A percentile compares a stretch with the other conserved stretches of the same genome.
These are phyloP conservation scores for Citrus reticulata DNA, from an alignment of 345 rosid genomes.

Conservation along the genomic window DNA sequence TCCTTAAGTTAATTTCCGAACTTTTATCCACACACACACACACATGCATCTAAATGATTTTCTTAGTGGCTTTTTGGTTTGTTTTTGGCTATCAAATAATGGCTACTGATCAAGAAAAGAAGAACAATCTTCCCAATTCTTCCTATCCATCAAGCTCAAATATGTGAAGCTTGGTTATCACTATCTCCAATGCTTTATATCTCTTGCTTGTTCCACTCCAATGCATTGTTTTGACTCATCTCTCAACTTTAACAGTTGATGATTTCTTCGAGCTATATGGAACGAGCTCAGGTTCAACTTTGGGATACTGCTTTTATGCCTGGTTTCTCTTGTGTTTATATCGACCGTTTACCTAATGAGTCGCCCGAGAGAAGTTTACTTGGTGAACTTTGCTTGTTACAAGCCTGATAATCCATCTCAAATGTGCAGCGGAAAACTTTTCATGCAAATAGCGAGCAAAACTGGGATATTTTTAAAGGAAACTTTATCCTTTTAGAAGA, in stretches of 20 bases:
- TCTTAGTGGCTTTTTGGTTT: neutral
- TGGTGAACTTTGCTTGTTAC: conserved; percentile 32
- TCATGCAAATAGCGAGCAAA: conserved; percentile 3
- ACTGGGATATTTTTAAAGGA: conserved; percentile 20
- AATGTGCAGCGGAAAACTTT: conserved; percentile 20
- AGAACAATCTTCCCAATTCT: conserved; percentile 23
- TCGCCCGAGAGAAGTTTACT: conserved; percentile 24
- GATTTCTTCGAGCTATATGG: conserved; percentile 11
- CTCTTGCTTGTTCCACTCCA: conserved; percentile 18
- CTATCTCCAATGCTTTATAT: conserved; percentile 29
- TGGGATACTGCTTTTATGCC: conserved; percentile 8
- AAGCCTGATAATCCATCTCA: conserved; percentile 23
- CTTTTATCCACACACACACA: too few relatives aligned
- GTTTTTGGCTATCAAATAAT: neutral
- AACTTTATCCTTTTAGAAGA: conserved; percentile 27
- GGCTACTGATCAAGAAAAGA: neutral
- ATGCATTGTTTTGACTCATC: neutral
- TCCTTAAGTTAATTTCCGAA: neutral
- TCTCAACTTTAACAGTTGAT: conserved; percentile 10
- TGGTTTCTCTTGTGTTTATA: conserved; percentile 6
- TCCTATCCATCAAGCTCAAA: conserved; percentile 27
- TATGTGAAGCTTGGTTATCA: conserved; percentile 39
- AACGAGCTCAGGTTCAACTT: conserved; percentile 14
- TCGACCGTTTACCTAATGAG: conserved; percentile 21
- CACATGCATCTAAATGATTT: neutral